Evolutionary conservation across 371 early-diverging fungal species (phyloP).

Genomic region (Mortierella sp.): DNA sequence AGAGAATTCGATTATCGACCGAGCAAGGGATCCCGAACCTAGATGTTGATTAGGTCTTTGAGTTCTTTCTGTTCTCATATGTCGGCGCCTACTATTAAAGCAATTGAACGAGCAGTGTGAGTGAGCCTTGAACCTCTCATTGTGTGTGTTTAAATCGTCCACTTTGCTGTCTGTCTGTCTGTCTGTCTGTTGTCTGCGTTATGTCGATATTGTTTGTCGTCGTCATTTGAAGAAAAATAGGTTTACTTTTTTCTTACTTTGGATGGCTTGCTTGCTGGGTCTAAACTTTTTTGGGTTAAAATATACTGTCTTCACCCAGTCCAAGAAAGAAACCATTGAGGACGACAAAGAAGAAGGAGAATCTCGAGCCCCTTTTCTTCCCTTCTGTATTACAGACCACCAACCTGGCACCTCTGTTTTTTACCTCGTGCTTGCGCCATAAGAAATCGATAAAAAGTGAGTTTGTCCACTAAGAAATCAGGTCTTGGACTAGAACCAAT

Average conservation of each 20-base stretch:
- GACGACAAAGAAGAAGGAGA: too few relatives aligned
- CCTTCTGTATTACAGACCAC: neutral
- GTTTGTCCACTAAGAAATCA: neutral
- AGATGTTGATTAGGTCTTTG: neutral
- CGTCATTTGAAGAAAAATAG: conserved; percentile 1
- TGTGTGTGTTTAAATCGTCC: neutral
- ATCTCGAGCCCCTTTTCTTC: neutral
- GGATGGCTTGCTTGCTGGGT: neutral
- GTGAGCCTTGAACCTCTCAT: neutral
- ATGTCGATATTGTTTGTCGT: too few relatives aligned
- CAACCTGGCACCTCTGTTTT: neutral
- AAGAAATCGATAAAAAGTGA: neutral
- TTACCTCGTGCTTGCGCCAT: neutral
- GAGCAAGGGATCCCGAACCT: neutral
- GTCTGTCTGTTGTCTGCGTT: too few relatives aligned
- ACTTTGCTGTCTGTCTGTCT: neutral
- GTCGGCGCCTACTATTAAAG: neutral
- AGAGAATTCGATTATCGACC: too few relatives aligned
- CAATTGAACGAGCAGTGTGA: neutral
- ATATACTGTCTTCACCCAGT: neutral
- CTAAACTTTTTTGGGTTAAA: neutral
- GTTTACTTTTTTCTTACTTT: neutral
- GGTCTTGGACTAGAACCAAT: neutral
- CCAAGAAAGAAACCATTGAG: neutral
- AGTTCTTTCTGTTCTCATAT: neutral